Percentiles rank a stretch among this genome's conserved stretches.
phyloP scores from a whole-genome alignment of 148 eudicot species.

The Euryodendron excelsum region DNA sequence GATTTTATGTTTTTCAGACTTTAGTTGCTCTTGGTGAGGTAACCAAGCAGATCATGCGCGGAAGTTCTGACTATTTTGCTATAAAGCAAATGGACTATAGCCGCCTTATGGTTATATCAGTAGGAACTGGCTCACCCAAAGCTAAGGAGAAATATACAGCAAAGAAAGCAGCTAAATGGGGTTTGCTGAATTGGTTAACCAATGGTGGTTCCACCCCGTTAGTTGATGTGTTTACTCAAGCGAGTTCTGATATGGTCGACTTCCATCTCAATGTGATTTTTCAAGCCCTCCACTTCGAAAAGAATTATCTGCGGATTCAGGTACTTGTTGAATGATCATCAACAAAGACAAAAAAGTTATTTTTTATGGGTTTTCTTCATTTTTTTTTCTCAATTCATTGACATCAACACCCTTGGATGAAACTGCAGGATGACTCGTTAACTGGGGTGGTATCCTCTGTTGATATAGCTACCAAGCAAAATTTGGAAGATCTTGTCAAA shows the following conservation, averaged over 20 bases:
- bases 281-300: constrained; percentile 28
- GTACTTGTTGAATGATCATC: no score
- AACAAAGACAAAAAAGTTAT: no score
- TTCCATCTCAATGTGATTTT: constrained; percentile 20
- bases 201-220: constrained; percentile 29
- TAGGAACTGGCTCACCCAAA: constrained; percentile 33
- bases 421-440: no score
- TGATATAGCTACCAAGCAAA: no score
- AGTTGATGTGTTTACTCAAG: constrained; percentile 30
- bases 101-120: constrained; percentile 25
- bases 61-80: constrained; percentile 16
- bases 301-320: constrained; percentile 36
- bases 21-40: constrained; percentile 30
- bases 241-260: constrained; percentile 37
- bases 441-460: no score
- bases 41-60: constrained; percentile 18
- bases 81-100: constrained; percentile 25
- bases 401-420: no score
- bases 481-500: no score
- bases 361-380: no score
- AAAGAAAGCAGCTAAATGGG: constrained; percentile 32
- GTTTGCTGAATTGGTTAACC: constrained; percentile 26
- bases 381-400: no score
- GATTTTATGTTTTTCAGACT: constrained; percentile 13
- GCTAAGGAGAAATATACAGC: constrained; percentile 18